Evolutionary conservation across 192 early-diverging fungal species (phyloP), one percentile per base, ranked within the genome.

Genomic region (Backusella circina): DNA sequence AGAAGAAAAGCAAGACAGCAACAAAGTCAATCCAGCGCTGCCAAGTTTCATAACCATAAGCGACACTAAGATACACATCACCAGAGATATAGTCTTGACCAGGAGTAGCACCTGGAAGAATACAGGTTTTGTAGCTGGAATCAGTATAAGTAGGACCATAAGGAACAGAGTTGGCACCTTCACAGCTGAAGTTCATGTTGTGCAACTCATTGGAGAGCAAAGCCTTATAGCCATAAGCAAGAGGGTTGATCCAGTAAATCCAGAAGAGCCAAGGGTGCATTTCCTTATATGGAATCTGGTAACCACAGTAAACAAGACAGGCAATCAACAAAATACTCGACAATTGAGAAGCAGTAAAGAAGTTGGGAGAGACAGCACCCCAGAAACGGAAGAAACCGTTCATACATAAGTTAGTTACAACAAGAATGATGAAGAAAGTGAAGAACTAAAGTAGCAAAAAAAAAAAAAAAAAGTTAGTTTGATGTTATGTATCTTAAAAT

Each of bases 181-280:
- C 75, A 32, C 79, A 81, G 31, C 50, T 47, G 44, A 79, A 75
- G 3, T 79, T 39, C 70, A 64, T 73, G 7, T 77, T 77, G 28
- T 73, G 77, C 28, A 92, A 90, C 82, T 94, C 93, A 76, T 92
- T 94, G 54, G 84, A 84, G 81, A 92, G 79, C 30, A 94, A 82
- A 28, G 89, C 87, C 76, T 88, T 88, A 81, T 89, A 89, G 21
- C 89, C 91, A 75, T 93, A 94, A 0, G 87, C 87, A 64, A 93
- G 81, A 21, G 91, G 91, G 69, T 92, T 92, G 71, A 93, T 91
- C 85, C 86, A 92, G 82, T 85, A 88, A 71, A 93, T 88, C 36
- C 74, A 75, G 32, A 83, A 75, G 15, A 91, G 83, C 90, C 88
- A 90, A 18, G 88, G 86, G 18, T 89, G 83, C 89, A 93, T 91